Percentiles rank a stretch among this genome's conserved stretches.
Conservation (phyloP, 2,329 filamentous ascomycete genomes). For the Alternaria sp. region DNA sequence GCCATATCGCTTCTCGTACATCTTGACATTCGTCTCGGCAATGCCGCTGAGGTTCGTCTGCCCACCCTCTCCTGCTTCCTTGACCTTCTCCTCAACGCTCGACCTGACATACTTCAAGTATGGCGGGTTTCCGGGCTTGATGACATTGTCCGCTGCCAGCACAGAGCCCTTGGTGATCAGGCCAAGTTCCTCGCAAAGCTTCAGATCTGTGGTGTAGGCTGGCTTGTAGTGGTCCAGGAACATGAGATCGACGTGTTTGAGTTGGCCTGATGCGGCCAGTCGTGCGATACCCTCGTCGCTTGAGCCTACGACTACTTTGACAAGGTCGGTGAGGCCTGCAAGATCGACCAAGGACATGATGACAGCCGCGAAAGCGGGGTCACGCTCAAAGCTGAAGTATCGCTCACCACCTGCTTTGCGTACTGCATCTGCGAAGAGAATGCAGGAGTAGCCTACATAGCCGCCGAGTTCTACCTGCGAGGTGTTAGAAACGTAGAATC, state of each 20-base stretch:
- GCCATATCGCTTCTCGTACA: slow-evolving; percentile 58
- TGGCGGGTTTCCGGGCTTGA: slow-evolving; percentile 74
- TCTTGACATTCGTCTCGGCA: slow-evolving; percentile 56
- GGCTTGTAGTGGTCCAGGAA: slow-evolving; percentile 86
- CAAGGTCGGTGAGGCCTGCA: slow-evolving; percentile 74
- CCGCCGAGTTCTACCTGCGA: slow-evolving; percentile 75
- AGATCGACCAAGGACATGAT: slow-evolving; percentile 74
- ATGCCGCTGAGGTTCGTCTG: slow-evolving; percentile 52
- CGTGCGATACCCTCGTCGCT: slow-evolving; percentile 71
- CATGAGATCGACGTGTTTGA: slow-evolving; percentile 72
- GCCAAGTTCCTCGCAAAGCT: slow-evolving; percentile 75
- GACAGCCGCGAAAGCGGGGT: slow-evolving; percentile 76
- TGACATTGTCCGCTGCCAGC: slow-evolving; percentile 74
- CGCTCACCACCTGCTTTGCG: slow-evolving; percentile 68
- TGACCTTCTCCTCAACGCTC: slow-evolving; percentile 68
- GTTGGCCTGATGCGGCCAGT: slow-evolving; percentile 61
- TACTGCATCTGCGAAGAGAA: slow-evolving; percentile 75
- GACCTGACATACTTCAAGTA: slow-evolving; percentile 76
- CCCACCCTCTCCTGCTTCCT: slow-evolving; percentile 42
- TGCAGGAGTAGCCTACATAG: slow-evolving; percentile 82
- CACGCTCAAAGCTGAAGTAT: slow-evolving; percentile 77
- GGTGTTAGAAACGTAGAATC: slow-evolving; percentile 10
- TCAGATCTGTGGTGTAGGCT: slow-evolving; percentile 76
- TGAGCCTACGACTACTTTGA: slow-evolving; percentile 74
- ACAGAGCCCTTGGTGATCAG: slow-evolving; percentile 70